Percentiles rank a stretch among this genome's conserved stretches.
Conservation (phyloP, 2,329 filamentous ascomycete genomes). For the Lasiodiplodia hormozganensis region DNA sequence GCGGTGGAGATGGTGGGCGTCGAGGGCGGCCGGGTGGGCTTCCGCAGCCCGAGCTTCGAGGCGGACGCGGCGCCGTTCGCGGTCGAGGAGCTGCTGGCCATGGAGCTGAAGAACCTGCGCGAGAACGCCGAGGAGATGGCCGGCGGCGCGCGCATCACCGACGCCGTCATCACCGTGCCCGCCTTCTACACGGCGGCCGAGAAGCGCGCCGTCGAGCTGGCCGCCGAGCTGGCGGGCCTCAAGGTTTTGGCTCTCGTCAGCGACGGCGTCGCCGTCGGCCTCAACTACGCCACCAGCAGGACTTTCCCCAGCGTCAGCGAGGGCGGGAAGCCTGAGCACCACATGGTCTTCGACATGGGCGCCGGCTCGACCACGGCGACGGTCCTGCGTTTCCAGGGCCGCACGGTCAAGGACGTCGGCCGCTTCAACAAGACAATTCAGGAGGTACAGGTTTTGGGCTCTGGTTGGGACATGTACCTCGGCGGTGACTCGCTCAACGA, state of each 20-base stretch:
- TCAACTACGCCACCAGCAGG: conserved; percentile 93
- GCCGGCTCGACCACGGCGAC: conserved; percentile 93
- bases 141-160: conserved; percentile 74
- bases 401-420: conserved; percentile 86
- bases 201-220: conserved; percentile 82
- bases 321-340: conserved; percentile 85
- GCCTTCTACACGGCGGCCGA: conserved; percentile 91
- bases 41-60: conserved; percentile 79
- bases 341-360: conserved; percentile 97
- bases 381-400: conserved; percentile 86
- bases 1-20: conserved; percentile 71
- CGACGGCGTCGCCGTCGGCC: conserved; percentile 87
- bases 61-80: conserved; percentile 65
- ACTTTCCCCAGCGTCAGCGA: conserved; percentile 86
- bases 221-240: conserved; percentile 86
- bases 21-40: conserved; percentile 71
- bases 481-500: conserved; percentile 90
- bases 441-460: conserved; percentile 87
- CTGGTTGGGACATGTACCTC: conserved; percentile 86
- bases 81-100: conserved; percentile 92
- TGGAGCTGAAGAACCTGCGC: conserved; percentile 92
- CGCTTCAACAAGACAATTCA: conserved; percentile 97
- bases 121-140: conserved; percentile 86
- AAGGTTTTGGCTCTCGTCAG: conserved; percentile 85
- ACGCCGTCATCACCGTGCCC: conserved; percentile 88